phyloP scores from a whole-genome alignment of 2,329 filamentous ascomycete species.

The Sclerotinia nivalis region DNA sequence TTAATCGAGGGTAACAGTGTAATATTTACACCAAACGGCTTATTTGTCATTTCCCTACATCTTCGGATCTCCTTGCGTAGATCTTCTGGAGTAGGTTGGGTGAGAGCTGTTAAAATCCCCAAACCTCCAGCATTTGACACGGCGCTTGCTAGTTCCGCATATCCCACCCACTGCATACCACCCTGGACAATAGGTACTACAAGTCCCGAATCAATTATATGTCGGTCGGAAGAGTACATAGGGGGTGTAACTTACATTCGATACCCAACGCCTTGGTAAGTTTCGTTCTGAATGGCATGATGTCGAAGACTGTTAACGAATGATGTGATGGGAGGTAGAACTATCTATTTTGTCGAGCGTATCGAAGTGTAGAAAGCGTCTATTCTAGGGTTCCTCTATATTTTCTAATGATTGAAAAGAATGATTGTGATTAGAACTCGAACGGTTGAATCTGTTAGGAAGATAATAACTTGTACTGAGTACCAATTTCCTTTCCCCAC shows the following conservation, averaged over 20 bases:
- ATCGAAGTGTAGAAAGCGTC: slow-evolving; percentile 13
- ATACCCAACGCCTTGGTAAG: slow-evolving; percentile 47
- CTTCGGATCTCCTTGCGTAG: slow-evolving; percentile 90
- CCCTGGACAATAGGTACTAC: slow-evolving; percentile 80
- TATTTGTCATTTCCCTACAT: slow-evolving; percentile 75
- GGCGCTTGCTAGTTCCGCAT: slow-evolving; percentile 74
- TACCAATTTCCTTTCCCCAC: slow-evolving; percentile 22
- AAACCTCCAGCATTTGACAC: slow-evolving; percentile 81
- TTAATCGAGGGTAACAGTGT: slow-evolving; percentile 88
- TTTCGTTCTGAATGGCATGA: slow-evolving; percentile 45
- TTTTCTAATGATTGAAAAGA: slow-evolving; percentile 13
- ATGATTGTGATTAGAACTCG: slow-evolving; percentile 6
- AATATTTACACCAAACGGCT: slow-evolving; percentile 90
- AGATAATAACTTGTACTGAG: neutral
- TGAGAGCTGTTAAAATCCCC: slow-evolving; percentile 83
- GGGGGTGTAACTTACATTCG: slow-evolving; percentile 34
- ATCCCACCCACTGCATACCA: slow-evolving; percentile 85
- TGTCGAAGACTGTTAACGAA: slow-evolving; percentile 21
- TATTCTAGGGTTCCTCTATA: slow-evolving; percentile 26
- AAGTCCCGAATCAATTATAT: slow-evolving; percentile 5
- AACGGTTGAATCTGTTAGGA: neutral
- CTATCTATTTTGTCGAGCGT: neutral
- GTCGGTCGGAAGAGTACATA: neutral
- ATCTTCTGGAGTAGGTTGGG: slow-evolving; percentile 87
- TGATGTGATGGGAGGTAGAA: neutral